Conservation (phyloP, 2,329 filamentous ascomycete genomes). For the Trichoderma gracile region DNA sequence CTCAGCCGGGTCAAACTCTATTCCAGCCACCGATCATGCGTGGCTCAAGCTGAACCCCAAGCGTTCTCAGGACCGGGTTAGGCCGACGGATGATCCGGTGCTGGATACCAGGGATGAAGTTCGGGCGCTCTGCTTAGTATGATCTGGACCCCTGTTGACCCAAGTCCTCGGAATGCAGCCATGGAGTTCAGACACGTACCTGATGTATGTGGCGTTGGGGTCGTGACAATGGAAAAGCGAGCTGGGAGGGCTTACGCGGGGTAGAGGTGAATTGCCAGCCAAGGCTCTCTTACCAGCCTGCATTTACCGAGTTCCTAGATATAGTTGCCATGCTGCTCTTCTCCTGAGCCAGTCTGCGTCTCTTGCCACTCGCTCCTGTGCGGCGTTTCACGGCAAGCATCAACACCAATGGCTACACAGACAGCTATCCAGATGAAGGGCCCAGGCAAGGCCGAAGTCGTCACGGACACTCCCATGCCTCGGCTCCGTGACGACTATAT, state of each 20-base stretch:
- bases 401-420: constrained; percentile 18
- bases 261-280: not conserved
- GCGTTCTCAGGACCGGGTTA: too few species aligned
- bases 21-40: constrained; percentile 1
- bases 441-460: constrained; percentile 22
- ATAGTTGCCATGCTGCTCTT: not conserved
- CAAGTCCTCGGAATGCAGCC: not conserved
- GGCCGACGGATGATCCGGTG: not conserved
- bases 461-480: constrained; percentile 23
- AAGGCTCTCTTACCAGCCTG: not conserved
- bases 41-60: not conserved
- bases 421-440: constrained; percentile 24
- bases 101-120: not conserved
- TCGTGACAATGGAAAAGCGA: not conserved
- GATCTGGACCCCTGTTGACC: not conserved
- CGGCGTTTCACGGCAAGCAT: not conserved
- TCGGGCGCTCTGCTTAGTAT: not conserved
- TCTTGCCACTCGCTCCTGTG: not conserved
- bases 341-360: too few species aligned
- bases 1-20: constrained; percentile 2
- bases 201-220: not conserved
- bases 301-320: not conserved
- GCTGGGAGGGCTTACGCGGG: constrained; percentile 7
- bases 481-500: constrained; percentile 32
- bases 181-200: not conserved